Conservation (phyloP, 2,329 filamentous ascomycete species). For the Aspergillus sp. region DNA sequence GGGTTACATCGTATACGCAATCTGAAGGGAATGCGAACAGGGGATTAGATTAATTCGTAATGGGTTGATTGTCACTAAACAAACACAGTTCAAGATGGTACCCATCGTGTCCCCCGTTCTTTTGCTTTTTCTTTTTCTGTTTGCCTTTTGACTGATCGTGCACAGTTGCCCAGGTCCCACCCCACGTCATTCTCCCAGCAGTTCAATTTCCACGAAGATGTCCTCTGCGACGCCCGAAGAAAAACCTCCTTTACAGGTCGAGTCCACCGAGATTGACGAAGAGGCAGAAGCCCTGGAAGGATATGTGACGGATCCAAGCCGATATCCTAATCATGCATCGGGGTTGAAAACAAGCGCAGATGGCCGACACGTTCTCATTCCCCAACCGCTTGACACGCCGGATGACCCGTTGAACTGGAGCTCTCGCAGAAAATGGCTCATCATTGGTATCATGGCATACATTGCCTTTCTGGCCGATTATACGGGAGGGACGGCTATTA, state of each 20-base stretch:
- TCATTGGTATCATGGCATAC: conserved; percentile 50
- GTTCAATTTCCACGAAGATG: too few relatives aligned
- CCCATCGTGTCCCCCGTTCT: neutral
- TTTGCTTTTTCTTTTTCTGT: neutral
- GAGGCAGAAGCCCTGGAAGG: conserved; percentile 19
- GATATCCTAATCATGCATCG: conserved; percentile 22
- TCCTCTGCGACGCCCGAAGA: neutral
- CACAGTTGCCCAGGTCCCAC: too few relatives aligned
- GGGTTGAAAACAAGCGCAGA: conserved; percentile 36
- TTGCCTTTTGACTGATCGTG: neutral
- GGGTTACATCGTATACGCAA: neutral
- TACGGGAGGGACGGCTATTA: conserved; percentile 48
- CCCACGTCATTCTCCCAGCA: too few relatives aligned
- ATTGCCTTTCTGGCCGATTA: conserved; percentile 52
- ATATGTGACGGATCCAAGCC: conserved; percentile 17
- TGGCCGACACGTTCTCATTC: conserved; percentile 50
- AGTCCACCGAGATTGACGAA: conserved; percentile 9
- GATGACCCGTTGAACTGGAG: conserved; percentile 58
- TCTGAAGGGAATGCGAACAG: neutral
- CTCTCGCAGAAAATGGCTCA: conserved; percentile 49
- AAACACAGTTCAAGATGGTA: neutral
- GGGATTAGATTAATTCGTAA: neutral
- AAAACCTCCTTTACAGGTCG: conserved; percentile 1
- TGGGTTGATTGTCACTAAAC: neutral
- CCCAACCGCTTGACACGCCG: conserved; percentile 53